Conservation (phyloP, 306 rosid genomes). For the Cyclanthera cordifolia region DNA sequence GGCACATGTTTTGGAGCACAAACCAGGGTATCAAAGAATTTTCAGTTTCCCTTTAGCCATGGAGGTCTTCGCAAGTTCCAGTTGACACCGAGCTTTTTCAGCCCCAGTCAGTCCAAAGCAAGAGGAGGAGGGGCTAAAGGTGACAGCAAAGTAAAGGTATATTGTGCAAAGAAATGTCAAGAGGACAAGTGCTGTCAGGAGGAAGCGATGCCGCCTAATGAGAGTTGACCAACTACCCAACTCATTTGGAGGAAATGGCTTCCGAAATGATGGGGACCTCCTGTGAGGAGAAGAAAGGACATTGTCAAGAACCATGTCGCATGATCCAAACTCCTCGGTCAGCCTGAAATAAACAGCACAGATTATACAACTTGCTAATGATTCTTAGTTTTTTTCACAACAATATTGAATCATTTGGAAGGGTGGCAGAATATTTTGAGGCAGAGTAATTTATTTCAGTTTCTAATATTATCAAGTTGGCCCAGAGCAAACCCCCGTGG, state of each 20-base stretch:
- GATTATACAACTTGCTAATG: background rate
- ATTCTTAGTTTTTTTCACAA: background rate
- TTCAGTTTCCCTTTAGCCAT: constrained; percentile 67
- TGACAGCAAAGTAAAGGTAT: constrained; percentile 83
- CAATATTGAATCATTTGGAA: background rate
- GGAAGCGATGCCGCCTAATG: constrained; percentile 71
- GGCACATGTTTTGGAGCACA: no score
- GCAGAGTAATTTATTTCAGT: background rate
- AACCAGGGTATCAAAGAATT: constrained; percentile 34
- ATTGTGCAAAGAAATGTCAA: constrained; percentile 59
- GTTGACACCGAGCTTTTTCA: constrained; percentile 46
- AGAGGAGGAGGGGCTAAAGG: constrained; percentile 40
- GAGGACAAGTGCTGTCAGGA: constrained; percentile 54
- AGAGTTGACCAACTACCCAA: constrained; percentile 70
- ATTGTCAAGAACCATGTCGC: constrained; percentile 65
- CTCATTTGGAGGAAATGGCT: constrained; percentile 36
- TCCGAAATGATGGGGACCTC: constrained; percentile 50
- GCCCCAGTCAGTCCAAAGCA: constrained; percentile 50
- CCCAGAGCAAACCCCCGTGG: background rate
- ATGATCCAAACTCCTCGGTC: constrained; percentile 26
- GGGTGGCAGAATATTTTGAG: background rate
- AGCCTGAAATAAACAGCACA: constrained; percentile 27
- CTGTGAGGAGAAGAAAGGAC: constrained; percentile 61
- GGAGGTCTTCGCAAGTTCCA: constrained; percentile 57
- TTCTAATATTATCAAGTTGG: background rate